Evolutionary conservation across 148 eudicot genomes (phyloP).

Genomic region (Amaranthus cruentus): DNA sequence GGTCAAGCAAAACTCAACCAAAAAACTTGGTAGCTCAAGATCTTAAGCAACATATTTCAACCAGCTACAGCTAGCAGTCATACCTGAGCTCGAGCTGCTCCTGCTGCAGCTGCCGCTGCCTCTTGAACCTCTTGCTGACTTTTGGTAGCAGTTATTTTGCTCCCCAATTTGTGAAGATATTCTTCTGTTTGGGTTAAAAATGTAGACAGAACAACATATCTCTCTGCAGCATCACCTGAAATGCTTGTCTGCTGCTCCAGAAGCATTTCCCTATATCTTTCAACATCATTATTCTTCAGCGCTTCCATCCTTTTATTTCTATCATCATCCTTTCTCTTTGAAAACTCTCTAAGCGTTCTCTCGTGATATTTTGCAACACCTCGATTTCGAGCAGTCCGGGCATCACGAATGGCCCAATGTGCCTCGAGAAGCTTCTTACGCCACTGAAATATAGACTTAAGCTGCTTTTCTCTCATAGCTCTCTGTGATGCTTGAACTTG

Average conservation of each 20-base stretch:
- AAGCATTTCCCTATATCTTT: slow-evolving; percentile 93
- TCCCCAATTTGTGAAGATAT: slow-evolving; percentile 88
- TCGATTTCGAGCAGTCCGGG: slow-evolving; percentile 91
- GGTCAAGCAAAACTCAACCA: neutral
- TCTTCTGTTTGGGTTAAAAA: slow-evolving; percentile 95
- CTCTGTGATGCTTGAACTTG: slow-evolving; percentile 86
- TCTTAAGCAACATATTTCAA: neutral
- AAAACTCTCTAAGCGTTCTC: slow-evolving; percentile 91
- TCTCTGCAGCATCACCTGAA: slow-evolving; percentile 94
- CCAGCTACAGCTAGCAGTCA: slow-evolving; percentile 13
- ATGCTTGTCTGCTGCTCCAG: slow-evolving; percentile 94
- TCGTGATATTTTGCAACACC: slow-evolving; percentile 98
- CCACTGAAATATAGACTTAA: slow-evolving; percentile 88
- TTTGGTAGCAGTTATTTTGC: slow-evolving; percentile 93
- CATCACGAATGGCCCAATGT: slow-evolving; percentile 97
- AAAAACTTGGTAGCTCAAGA: neutral
- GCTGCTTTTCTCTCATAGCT: slow-evolving; percentile 90
- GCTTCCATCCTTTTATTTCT: slow-evolving; percentile 95
- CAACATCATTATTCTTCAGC: slow-evolving; percentile 94
- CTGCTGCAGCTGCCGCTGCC: slow-evolving; percentile 84
- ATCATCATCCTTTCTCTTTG: slow-evolving; percentile 89
- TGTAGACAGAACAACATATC: slow-evolving; percentile 88
- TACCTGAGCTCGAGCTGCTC: slow-evolving; percentile 86
- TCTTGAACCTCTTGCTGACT: slow-evolving; percentile 98
- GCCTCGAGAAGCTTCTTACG: slow-evolving; percentile 97